phyloP scores from a whole-genome alignment of 352 stramenopile species.

The Globisporangium nodosum region DNA sequence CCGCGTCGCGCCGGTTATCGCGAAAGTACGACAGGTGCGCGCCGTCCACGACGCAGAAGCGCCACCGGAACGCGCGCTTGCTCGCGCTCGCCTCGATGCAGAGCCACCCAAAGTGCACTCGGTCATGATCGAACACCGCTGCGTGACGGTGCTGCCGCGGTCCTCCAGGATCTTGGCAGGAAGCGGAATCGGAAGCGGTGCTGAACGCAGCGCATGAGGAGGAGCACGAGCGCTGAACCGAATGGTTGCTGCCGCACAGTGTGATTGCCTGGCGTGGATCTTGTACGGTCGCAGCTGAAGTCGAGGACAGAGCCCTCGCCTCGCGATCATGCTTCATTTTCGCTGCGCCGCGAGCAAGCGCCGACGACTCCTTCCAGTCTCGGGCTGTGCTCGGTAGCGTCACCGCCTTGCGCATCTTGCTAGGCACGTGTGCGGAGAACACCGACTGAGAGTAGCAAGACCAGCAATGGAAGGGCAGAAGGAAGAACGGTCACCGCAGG shows the following conservation, averaged over 20 bases:
- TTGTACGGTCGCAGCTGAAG: neutral
- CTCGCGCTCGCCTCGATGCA: slow-evolving; percentile 18
- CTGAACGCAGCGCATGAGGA: neutral
- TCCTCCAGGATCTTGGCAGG: neutral
- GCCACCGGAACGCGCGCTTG: slow-evolving; percentile 31
- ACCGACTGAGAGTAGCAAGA: neutral
- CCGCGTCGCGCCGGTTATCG: too few relatives aligned
- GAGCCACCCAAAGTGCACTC: slow-evolving; percentile 31
- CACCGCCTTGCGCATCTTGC: slow-evolving; percentile 14
- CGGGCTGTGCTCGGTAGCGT: slow-evolving; percentile 17
- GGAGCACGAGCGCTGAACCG: slow-evolving; percentile 9
- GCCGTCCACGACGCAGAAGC: too few relatives aligned
- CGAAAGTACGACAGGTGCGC: too few relatives aligned
- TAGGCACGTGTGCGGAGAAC: neutral
- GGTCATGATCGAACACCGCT: slow-evolving; percentile 9
- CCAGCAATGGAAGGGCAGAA: neutral
- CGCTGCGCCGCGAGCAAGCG: neutral
- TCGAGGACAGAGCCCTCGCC: neutral
- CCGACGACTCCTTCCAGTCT: slow-evolving; percentile 2
- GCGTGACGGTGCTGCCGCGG: neutral
- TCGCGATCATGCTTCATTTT: neutral
- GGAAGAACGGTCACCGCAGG: too few relatives aligned
- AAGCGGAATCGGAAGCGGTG: neutral
- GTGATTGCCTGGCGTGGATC: neutral
- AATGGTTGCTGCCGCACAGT: slow-evolving; percentile 2